A percentile compares a stretch with the other conserved stretches of the same genome.
These are phyloP conservation scores for Petasospora rhodanensis DNA, from an alignment of 1,139 yeast genomes.

Conservation along the genomic window DNA sequence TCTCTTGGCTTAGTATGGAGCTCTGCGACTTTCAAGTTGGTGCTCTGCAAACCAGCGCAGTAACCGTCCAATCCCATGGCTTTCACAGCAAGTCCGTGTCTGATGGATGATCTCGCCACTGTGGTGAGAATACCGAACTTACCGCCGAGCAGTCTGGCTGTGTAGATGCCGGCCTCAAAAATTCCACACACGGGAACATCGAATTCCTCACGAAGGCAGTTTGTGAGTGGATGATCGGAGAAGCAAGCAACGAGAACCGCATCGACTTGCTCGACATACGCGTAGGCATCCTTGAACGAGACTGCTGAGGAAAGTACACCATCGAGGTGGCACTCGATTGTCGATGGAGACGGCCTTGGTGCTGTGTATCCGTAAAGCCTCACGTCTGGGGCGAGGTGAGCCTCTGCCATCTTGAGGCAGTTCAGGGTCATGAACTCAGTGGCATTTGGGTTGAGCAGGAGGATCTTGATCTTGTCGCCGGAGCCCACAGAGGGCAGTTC, in stretches of 20 bases:
- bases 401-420: constrained; percentile 26
- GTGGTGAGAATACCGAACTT: constrained; percentile 22
- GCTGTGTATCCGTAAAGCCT: constrained; percentile 28
- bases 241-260: constrained; percentile 30
- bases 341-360: constrained; percentile 23
- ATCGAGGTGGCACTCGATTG: constrained; percentile 30
- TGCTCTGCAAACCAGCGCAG: constrained; percentile 32
- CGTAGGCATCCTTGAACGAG: constrained; percentile 26
- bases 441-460: constrained; percentile 28
- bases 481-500: constrained; percentile 10
- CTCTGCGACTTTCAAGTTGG: constrained; percentile 31
- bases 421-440: constrained; percentile 26
- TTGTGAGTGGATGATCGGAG: constrained; percentile 29
- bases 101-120: constrained; percentile 19
- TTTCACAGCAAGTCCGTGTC: constrained; percentile 26
- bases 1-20: constrained; percentile 30
- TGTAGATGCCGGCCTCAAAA: constrained; percentile 27
- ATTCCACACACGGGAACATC: constrained; percentile 29
- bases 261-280: constrained; percentile 24
- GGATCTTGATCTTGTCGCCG: constrained; percentile 13
- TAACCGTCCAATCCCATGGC: constrained; percentile 27
- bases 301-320: constrained; percentile 29
- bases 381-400: constrained; percentile 26
- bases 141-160: constrained; percentile 21
- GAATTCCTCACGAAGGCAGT: constrained; percentile 29